A percentile compares a stretch with the other conserved stretches of the same genome.
Conservation (phyloP, 169 alveolate genomes). For the Cryptosporidium parvum region DNA sequence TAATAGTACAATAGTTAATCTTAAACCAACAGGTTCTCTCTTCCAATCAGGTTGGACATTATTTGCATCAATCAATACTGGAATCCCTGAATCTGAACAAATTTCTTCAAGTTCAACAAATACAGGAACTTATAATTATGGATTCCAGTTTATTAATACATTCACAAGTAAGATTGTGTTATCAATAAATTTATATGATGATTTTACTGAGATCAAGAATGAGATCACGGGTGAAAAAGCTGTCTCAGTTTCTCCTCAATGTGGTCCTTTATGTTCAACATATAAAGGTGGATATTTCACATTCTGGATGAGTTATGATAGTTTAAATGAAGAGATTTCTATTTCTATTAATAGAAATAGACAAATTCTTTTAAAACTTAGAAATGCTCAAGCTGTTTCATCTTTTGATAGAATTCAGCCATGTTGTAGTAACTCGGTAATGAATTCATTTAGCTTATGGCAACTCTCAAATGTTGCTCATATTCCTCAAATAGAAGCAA, state of each 20-base stretch:
- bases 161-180: slow-evolving; percentile 14
- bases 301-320: slow-evolving; percentile 14
- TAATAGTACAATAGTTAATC: slow-evolving; percentile 8
- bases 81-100: slow-evolving; percentile 4
- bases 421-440: slow-evolving; percentile 7
- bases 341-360: slow-evolving; percentile 5
- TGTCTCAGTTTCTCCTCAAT: slow-evolving; percentile 29
- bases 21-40: slow-evolving; percentile 18
- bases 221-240: slow-evolving; percentile 30
- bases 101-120: neutral
- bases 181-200: neutral
- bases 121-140: neutral
- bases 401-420: slow-evolving; percentile 22
- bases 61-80: slow-evolving; percentile 21
- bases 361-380: slow-evolving; percentile 1
- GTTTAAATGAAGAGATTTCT: neutral
- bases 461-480: slow-evolving; percentile 32
- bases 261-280: slow-evolving; percentile 39
- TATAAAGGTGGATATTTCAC: slow-evolving; percentile 11
- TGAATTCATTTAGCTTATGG: slow-evolving; percentile 28
- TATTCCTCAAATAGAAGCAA: slow-evolving; percentile 11
- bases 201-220: slow-evolving; percentile 12
- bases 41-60: slow-evolving; percentile 27
- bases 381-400: slow-evolving; percentile 11
- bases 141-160: slow-evolving; percentile 29